Evolutionary conservation across 2,329 filamentous ascomycete genomes (phyloP), one percentile per base, ranked within the genome.

Genomic region (Ophiocordyceps robertsii): DNA sequence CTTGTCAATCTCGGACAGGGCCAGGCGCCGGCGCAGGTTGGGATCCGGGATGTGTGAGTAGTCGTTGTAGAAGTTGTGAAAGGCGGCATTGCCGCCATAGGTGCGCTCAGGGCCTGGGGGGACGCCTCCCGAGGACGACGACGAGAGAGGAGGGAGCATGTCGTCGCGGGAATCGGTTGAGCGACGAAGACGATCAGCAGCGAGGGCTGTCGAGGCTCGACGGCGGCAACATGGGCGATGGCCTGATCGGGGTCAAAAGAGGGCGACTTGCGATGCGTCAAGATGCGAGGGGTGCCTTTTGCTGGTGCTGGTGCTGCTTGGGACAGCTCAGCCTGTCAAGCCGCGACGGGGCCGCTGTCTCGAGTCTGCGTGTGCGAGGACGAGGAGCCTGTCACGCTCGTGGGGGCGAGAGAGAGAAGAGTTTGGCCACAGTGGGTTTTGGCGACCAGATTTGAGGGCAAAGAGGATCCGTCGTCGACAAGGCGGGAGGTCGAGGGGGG

Each of bases 1-100:
- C 65, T 84, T 84, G 66, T 88, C 83, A 50, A 88, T 85, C 54
- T 89, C 81, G 10, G 82, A 82, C 43, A 90, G 72, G 21, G 84
- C 84, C 44, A 85, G 72, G 43, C 84, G 75, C 49, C 85, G 73
- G 43, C 83, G 75, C 52, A 89, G 73, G 52, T 86, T 84, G n/a
- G 83, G 82, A 56, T 90, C 82, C 48, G 73, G 57, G 30, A 82
- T 74, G 49, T 77, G 73, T 8, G 70, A 74, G 51, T 63, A 83
- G 57, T 82, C 77, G 55, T 82, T 82, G 64, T 80, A 75, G 58
- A 84, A 85, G 59, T 84, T 84, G 64, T 83, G 77, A 58, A 84
- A 84, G 37, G 80, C 80, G 47, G 74, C 70, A 55, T 82, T 82
- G 44, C 78, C 77, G 49, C 79, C 79, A 42, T 68, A 64, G 1